Base-by-base conservation (phyloP, 129 eudicot species). In the Flaveria ramosissima region DNA sequence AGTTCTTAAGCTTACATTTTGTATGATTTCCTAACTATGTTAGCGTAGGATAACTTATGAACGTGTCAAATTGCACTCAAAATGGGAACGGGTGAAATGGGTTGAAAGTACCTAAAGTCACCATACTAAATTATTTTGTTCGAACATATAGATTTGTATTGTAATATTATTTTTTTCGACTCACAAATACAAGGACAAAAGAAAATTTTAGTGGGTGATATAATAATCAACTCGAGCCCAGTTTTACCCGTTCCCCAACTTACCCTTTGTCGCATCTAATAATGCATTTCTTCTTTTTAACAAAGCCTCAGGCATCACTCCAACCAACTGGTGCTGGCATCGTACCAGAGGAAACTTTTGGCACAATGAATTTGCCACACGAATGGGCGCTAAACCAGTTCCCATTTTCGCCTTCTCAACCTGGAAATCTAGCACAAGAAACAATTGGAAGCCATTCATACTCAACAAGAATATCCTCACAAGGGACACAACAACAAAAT, bases 371-470 rank as follows among this genome's bases (percentile, higher is more conserved):
- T 76, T 46, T 76, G 27, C 77, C 68, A 27, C 6, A 1, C 52
- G 77, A 73, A 67, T 66, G 75, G 74, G 15, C 13, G 53, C 68
- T 51, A 61, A 64, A 57, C 64, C 32, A 57, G 7, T 70, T 68
- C 72, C 62, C 77, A 32, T 48, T 48, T 59, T 46, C 43, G 26
- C 76, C 77, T 39, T 30, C 59, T 60, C 65, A 30, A 30, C 14
- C 3, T 9, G 80, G 66, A 66, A 75, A 59, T 39, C 19, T 75
- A 32, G 42, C n/a, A 3, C 77, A 50, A 6, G 77, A 39, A 46
- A 62, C 59, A 3, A 63, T 70, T 32, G 80, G 71, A 75, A 81
- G 71, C 84, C 60, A 45, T 60, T 74, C 84, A 57, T 67, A 81
- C 84, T 68, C 76, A 68, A 76, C 78, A 15, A 79, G 21, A 71